Evolutionary conservation across 2,329 filamentous ascomycete species (phyloP), one percentile per base, ranked within the genome.

Genomic region (Aspergillus fructus): DNA sequence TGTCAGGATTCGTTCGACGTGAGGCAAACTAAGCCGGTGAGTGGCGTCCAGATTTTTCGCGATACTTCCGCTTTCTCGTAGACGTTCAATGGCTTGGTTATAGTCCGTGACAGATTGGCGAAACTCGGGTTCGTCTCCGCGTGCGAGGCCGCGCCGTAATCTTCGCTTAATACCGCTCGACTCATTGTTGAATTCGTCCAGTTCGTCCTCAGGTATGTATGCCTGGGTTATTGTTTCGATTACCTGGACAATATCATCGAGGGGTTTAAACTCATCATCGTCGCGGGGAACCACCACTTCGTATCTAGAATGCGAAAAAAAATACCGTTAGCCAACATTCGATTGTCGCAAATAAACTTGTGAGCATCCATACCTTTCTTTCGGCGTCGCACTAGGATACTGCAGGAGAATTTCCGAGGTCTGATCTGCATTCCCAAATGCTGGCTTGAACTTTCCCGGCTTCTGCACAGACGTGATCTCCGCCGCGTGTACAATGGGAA

Each of bases 251-350:
- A 91, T 91, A 59, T 91, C 89, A 63, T 88, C 83, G 30, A 89
- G 69, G 7, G 79, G 76, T 55, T 75, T 83, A 41, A 89, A 89
- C 66, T 93, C 87, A 62, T 92, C 89, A 63, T 88, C 88, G 63
- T 96, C 90, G 62, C 89, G 88, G 48, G 90, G 90, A 69, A 85
- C 85, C 27, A 93, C 88, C 9, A 94, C 83, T 66, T 93, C 85
- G 69, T 90, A 92, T 64, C 87, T 79, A 61, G 23, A 43, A 13
- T 39, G 17, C 27, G 21, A 27, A 50, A 21, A 21, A 21, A 34
- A n/a, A 48, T 42, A 15, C 81, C 11, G 48, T 63, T 58, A 63
- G 54, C 17, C 40, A 53, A n/a, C 17, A 37, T 37, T 15, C 9
- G 19, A 13, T 7, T 9, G 24, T 21, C 34, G 27, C 19, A 12